phyloP scores from a whole-genome alignment of 176 grass and related monocot genomes.

The Triticum turgidum region DNA sequence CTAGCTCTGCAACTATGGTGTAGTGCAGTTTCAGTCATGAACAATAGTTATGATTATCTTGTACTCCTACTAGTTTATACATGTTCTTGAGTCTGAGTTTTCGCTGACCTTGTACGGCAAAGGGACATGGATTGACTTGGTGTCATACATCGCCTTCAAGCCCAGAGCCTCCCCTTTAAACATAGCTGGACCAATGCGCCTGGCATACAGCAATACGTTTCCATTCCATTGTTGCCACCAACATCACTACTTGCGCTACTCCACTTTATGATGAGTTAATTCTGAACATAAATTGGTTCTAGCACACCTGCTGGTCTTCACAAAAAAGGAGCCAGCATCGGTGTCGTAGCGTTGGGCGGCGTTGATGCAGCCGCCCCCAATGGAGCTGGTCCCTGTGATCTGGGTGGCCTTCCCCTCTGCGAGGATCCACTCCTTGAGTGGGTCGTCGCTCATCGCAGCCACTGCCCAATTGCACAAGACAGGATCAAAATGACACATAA shows the following conservation, averaged over 20 bases:
- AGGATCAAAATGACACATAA: not conserved
- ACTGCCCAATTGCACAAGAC: constrained; percentile 37
- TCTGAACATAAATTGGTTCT: not conserved
- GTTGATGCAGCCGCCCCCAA: constrained; percentile 86
- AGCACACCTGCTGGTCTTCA: constrained; percentile 78
- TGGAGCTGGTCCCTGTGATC: constrained; percentile 72
- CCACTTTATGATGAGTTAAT: not conserved
- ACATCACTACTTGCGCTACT: not conserved
- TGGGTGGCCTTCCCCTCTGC: constrained; percentile 86
- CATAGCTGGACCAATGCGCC: constrained; percentile 79
- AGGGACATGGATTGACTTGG: constrained; percentile 79
- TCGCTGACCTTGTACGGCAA: constrained; percentile 71
- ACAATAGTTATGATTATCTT: not conserved
- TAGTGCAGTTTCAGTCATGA: not conserved
- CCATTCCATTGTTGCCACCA: not conserved
- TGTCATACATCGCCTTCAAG: constrained; percentile 76
- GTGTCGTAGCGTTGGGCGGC: constrained; percentile 74
- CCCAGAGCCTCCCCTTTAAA: constrained; percentile 95
- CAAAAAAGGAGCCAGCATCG: constrained; percentile 76
- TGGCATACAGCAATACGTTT: constrained; percentile 11
- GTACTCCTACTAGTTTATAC: not conserved
- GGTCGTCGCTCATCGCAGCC: constrained; percentile 66
- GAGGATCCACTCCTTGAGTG: constrained; percentile 84
- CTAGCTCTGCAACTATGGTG: not conserved
- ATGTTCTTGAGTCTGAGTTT: not conserved